Conservation (phyloP, 768 basidiomycete genomes). For the Hericium coralloides region DNA sequence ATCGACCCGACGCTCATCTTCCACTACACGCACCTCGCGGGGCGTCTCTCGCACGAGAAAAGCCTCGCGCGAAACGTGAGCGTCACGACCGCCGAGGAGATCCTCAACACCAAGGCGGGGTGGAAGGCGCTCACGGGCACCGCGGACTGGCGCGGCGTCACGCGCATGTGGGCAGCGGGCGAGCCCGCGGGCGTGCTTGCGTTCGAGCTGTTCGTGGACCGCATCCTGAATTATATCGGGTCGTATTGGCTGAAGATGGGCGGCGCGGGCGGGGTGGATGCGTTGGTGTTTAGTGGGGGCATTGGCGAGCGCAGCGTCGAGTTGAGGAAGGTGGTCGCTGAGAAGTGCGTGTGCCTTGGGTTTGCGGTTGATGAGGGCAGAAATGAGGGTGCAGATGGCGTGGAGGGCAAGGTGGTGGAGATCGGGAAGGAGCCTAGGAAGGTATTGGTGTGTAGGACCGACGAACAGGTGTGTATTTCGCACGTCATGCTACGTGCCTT, state of each 20-base stretch:
- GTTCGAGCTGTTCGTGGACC: constrained; percentile 72
- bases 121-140: constrained; percentile 76
- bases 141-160: constrained; percentile 72
- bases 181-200: constrained; percentile 46
- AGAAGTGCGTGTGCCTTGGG: constrained; percentile 51
- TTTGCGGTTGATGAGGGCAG: constrained; percentile 41
- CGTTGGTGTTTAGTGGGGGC: constrained; percentile 79
- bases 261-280: constrained; percentile 47
- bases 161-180: constrained; percentile 16
- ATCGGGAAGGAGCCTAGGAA: constrained; percentile 29
- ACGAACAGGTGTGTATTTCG: constrained; percentile 43
- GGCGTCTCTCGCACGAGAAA: constrained; percentile 44
- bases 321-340: constrained; percentile 50
- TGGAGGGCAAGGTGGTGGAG: constrained; percentile 36
- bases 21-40: constrained; percentile 57
- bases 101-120: constrained; percentile 68
- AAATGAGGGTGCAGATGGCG: constrained; percentile 31
- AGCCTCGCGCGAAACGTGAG: constrained; percentile 35
- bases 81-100: constrained; percentile 57
- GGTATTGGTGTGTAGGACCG: constrained; percentile 55
- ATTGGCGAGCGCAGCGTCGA: constrained; percentile 71
- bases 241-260: constrained; percentile 68
- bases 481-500: not conserved
- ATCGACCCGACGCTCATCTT: constrained; percentile 86
- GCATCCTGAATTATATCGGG: constrained; percentile 64